A percentile compares a stretch with the other conserved stretches of the same genome.
Conservation (phyloP, 352 stramenopile genomes). For the Phytopythium delawarense region DNA sequence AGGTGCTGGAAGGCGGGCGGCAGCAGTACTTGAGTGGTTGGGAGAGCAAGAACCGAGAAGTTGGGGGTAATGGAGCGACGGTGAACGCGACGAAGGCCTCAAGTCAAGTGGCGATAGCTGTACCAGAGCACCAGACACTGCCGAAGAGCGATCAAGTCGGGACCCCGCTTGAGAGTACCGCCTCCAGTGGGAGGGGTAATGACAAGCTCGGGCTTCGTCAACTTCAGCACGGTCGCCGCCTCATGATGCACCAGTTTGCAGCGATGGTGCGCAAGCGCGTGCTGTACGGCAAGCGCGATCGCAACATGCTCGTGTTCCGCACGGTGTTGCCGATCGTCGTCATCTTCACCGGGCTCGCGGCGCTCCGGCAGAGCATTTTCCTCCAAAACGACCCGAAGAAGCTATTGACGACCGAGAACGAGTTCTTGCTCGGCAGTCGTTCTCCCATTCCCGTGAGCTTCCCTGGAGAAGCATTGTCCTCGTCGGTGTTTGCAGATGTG, state of each 20-base stretch:
- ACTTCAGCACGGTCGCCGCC: background rate
- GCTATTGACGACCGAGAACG: conserved; percentile 20
- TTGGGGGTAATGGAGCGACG: background rate
- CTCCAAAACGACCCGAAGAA: conserved; percentile 49
- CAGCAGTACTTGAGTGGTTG: background rate
- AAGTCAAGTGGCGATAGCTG: background rate
- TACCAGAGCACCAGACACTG: background rate
- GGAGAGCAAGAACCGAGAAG: background rate
- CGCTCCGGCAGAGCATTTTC: conserved; percentile 49
- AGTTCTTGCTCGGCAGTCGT: conserved; percentile 23
- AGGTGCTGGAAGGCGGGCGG: conserved; percentile 51
- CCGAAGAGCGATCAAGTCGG: background rate
- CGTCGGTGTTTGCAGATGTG: conserved; percentile 15
- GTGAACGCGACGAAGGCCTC: background rate
- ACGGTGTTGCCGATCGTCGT: conserved; percentile 60
- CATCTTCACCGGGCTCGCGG: conserved; percentile 58
- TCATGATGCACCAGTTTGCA: conserved; percentile 32
- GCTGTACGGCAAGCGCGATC: conserved; percentile 48
- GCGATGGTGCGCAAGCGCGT: conserved; percentile 62
- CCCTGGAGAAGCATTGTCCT: conserved; percentile 8
- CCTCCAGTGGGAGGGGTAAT: background rate
- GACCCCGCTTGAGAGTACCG: background rate
- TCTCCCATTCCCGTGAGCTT: conserved; percentile 54
- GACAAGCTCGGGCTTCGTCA: background rate
- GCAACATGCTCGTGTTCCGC: conserved; percentile 72